Percentiles rank a stretch among this genome's conserved stretches.
Conservation (phyloP, 2,329 filamentous ascomycete species). For the Exserohilum turcica region DNA sequence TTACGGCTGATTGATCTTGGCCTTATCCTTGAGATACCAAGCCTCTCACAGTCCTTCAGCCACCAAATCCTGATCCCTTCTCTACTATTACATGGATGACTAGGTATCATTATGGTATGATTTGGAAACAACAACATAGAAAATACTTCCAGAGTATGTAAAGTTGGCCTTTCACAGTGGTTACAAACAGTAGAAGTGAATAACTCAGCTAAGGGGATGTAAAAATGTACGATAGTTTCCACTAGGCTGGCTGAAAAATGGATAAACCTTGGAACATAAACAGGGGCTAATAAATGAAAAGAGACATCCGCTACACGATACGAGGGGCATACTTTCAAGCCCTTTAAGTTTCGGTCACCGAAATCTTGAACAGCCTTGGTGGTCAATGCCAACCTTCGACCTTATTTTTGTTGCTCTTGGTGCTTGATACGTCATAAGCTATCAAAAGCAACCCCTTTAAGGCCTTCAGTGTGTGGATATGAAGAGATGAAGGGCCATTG, state of each 20-base stretch:
- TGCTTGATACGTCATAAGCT: not conserved
- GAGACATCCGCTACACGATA: not conserved
- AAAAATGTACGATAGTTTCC: too few relatives aligned
- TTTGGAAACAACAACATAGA: too few relatives aligned
- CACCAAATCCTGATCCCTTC: not conserved
- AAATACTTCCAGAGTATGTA: too few relatives aligned
- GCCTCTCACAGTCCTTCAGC: not conserved
- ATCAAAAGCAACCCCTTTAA: not conserved
- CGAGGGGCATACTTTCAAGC: not conserved
- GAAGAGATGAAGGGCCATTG: not conserved
- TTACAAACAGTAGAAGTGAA: too few relatives aligned
- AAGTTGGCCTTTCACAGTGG: too few relatives aligned
- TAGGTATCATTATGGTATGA: too few relatives aligned
- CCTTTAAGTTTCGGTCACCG: not conserved
- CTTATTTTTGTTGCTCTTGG: not conserved
- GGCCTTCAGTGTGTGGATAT: not conserved
- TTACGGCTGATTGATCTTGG: too few relatives aligned
- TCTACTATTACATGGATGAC: not conserved
- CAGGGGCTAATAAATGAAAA: not conserved
- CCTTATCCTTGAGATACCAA: not conserved
- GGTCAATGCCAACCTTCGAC: not conserved
- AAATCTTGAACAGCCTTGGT: not conserved
- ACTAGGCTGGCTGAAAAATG: too few relatives aligned
- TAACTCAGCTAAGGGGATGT: too few relatives aligned
- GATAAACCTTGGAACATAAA: not conserved